Evolutionary conservation across 2,329 filamentous ascomycete genomes (phyloP).

Genomic region (Penicillium sp.): DNA sequence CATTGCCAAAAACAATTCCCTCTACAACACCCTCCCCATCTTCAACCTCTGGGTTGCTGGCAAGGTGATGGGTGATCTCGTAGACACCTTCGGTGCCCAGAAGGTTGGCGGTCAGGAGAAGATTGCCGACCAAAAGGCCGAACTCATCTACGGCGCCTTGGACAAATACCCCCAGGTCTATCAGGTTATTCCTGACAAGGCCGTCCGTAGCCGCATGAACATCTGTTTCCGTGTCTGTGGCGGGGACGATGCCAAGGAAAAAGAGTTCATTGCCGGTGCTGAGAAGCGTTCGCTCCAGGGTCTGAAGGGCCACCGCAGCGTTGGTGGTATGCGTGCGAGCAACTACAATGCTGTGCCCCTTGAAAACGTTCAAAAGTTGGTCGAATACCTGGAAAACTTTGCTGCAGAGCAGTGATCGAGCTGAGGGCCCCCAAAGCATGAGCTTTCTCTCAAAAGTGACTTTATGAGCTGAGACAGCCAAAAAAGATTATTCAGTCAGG

Average conservation of each 20-base stretch:
- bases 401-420: constrained; percentile 30
- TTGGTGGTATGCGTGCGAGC: constrained; percentile 77
- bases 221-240: constrained; percentile 77
- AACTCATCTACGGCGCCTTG: constrained; percentile 68
- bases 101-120: constrained; percentile 73
- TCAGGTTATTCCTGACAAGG: constrained; percentile 68
- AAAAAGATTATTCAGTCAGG: too few relatives aligned
- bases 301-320: constrained; percentile 79
- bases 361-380: constrained; percentile 39
- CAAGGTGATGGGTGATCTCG: constrained; percentile 74
- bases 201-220: constrained; percentile 81
- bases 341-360: constrained; percentile 81
- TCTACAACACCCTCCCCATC: constrained; percentile 94
- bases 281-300: constrained; percentile 65
- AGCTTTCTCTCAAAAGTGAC: neutral
- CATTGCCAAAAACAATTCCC: constrained; percentile 84
- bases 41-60: constrained; percentile 89
- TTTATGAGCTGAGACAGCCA: too few relatives aligned
- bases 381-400: constrained; percentile 48
- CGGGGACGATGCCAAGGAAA: constrained; percentile 65
- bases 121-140: constrained; percentile 67
- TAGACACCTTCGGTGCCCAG: constrained; percentile 56
- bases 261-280: constrained; percentile 69
- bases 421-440: constrained; percentile 2
- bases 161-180: constrained; percentile 71